Percentiles rank a stretch among this genome's conserved stretches.
These are phyloP conservation scores for Trypanosoma scelopori DNA, from an alignment of 208 protist species.

Conservation along the genomic window DNA sequence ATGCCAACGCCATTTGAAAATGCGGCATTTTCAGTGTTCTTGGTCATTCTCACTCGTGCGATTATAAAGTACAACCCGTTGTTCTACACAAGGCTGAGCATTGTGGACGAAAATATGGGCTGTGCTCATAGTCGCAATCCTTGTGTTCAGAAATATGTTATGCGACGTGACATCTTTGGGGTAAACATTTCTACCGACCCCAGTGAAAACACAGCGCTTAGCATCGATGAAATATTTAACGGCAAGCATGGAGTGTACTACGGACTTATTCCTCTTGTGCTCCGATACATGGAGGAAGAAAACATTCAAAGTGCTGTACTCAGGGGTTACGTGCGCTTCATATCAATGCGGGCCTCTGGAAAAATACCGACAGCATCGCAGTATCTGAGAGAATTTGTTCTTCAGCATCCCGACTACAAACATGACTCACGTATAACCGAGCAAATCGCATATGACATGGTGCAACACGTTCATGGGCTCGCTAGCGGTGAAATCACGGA, in stretches of 20 bases:
- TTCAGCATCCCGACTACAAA: constrained; percentile 93
- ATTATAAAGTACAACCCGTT: constrained; percentile 95
- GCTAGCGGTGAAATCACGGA: constrained; percentile 42
- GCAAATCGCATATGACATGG: constrained; percentile 90
- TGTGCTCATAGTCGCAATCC: constrained; percentile 92
- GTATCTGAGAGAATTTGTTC: constrained; percentile 94
- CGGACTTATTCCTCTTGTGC: constrained; percentile 93
- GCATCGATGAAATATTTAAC: constrained; percentile 96
- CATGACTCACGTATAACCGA: constrained; percentile 94
- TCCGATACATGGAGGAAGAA: constrained; percentile 84
- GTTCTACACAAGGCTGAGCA: constrained; percentile 97
- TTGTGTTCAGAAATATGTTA: constrained; percentile 91
- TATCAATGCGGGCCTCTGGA: constrained; percentile 93
- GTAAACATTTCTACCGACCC: constrained; percentile 39
- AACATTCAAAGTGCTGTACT: constrained; percentile 57
- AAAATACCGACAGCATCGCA: constrained; percentile 92
- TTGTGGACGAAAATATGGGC: constrained; percentile 98
- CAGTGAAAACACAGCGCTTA: constrained; percentile 80
- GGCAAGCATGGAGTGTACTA: constrained; percentile 85
- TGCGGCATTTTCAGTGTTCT: constrained; percentile 96
- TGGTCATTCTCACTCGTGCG: constrained; percentile 92
- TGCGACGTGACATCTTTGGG: constrained; percentile 92
- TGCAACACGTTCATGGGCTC: constrained; percentile 64
- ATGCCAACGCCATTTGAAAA: constrained; percentile 99
- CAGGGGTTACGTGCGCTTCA: constrained; percentile 89